These are phyloP conservation scores for Peziza echinospora DNA, from an alignment of 495 filamentous ascomycete genomes.

Conservation along the genomic window DNA sequence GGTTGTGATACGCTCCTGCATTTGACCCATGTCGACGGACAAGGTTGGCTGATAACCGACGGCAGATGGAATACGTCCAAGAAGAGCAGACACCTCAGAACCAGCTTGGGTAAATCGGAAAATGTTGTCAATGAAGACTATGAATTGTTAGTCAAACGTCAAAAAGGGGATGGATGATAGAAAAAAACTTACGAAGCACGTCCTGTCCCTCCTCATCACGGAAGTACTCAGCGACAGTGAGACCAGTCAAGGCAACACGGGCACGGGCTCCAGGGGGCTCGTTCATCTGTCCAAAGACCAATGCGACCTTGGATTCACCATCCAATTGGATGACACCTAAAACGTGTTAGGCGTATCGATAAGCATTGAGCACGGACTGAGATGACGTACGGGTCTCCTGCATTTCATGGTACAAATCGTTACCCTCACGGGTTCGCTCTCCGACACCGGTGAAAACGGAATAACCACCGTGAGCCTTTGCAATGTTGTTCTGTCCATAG, in stretches of 20 bases:
- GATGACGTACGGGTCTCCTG: conserved; percentile 55
- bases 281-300: conserved; percentile 99
- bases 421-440: conserved; percentile 99
- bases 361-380: neutral
- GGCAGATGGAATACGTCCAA: conserved; percentile 98
- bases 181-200: conserved; percentile 23
- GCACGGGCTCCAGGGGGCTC: conserved; percentile 98
- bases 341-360: neutral
- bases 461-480: conserved; percentile 99
- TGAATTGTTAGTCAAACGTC: conserved; percentile 30
- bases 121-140: conserved; percentile 99
- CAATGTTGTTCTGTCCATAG: conserved; percentile 67
- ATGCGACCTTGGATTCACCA: conserved; percentile 96
- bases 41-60: conserved; percentile 99
- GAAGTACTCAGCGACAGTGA: conserved; percentile 90
- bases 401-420: conserved; percentile 99
- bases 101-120: conserved; percentile 99
- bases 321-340: conserved; percentile 86
- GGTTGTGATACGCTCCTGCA: conserved; percentile 99
- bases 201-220: conserved; percentile 96
- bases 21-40: conserved; percentile 98
- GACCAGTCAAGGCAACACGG: conserved; percentile 92
- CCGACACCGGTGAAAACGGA: conserved; percentile 99
- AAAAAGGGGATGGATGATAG: neutral
- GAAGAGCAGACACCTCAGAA: conserved; percentile 98